Percentiles rank a stretch among this genome's conserved stretches.
Conservation (phyloP, 2,329 filamentous ascomycete species). For the Scedosporium aurantiacum region DNA sequence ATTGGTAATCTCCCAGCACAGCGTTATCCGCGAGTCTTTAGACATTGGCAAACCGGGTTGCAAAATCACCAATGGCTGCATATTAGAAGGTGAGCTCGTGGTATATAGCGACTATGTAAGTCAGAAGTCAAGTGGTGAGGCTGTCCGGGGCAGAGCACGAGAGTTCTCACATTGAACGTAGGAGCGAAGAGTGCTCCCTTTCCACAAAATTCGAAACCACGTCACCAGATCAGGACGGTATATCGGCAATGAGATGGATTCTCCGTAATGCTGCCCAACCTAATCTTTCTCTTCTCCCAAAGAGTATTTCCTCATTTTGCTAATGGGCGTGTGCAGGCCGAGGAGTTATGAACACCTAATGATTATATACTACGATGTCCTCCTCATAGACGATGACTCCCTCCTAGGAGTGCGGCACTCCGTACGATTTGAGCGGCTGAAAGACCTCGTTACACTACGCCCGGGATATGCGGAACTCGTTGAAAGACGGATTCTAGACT, state of each 20-base stretch:
- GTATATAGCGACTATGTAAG: slow-evolving; percentile 57
- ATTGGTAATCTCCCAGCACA: slow-evolving; percentile 11
- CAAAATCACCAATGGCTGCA: slow-evolving; percentile 53
- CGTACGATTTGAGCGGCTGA: slow-evolving; percentile 49
- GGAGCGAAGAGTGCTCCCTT: slow-evolving; percentile 55
- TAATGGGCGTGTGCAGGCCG: slow-evolving; percentile 20
- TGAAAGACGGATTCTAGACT: slow-evolving; percentile 56
- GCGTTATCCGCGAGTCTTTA: slow-evolving; percentile 53
- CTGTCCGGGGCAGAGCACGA: background rate
- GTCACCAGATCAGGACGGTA: slow-evolving; percentile 61
- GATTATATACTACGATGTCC: slow-evolving; percentile 50
- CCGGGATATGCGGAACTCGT: slow-evolving; percentile 57
- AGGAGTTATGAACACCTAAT: slow-evolving; percentile 44
- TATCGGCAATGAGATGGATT: slow-evolving; percentile 58
- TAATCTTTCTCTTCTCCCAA: background rate
- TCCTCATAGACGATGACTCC: slow-evolving; percentile 43
- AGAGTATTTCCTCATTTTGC: slow-evolving; percentile 12
- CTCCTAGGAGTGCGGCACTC: slow-evolving; percentile 41
- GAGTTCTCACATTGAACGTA: slow-evolving; percentile 17
- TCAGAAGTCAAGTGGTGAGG: slow-evolving; percentile 7
- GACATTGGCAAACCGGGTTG: slow-evolving; percentile 47
- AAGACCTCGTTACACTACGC: slow-evolving; percentile 37
- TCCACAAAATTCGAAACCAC: slow-evolving; percentile 75
- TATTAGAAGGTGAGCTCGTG: slow-evolving; percentile 74
- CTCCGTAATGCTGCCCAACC: slow-evolving; percentile 35